A percentile compares a stretch with the other conserved stretches of the same genome.
Conservation (phyloP, 2,329 filamentous ascomycete species). For the Penicillium sp. region DNA sequence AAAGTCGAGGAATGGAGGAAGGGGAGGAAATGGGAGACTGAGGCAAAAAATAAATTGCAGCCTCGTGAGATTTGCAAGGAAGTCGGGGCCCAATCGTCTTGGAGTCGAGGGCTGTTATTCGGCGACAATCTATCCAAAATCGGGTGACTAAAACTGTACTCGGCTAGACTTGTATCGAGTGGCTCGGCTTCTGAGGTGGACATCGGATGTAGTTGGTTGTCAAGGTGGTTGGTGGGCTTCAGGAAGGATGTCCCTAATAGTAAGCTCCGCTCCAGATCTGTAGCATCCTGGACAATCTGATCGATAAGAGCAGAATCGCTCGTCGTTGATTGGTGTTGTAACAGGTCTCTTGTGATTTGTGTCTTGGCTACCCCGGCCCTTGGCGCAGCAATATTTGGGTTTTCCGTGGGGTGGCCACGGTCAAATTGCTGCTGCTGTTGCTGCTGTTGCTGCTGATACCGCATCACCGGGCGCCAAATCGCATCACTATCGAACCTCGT, state of each 20-base stretch:
- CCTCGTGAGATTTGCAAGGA: conserved; percentile 33
- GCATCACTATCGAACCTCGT: background rate
- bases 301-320: conserved; percentile 6
- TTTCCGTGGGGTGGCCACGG: background rate
- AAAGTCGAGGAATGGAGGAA: conserved; percentile 43
- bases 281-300: conserved; percentile 17
- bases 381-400: background rate
- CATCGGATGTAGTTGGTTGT: background rate
- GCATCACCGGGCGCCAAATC: background rate
- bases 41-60: conserved; percentile 38
- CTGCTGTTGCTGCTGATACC: conserved; percentile 1
- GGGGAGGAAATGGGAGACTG: conserved; percentile 41
- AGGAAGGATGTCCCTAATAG: conserved; percentile 17
- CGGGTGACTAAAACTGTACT: background rate
- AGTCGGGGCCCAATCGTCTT: conserved; percentile 36
- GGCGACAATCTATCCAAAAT: conserved; percentile 5
- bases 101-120: conserved; percentile 8
- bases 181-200: background rate
- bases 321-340: background rate
- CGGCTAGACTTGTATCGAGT: background rate
- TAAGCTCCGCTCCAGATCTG: conserved; percentile 19
- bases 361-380: background rate
- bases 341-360: background rate
- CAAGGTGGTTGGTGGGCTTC: conserved; percentile 12
- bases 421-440: background rate